Base-by-base conservation (phyloP, 2,329 filamentous ascomycete species). In the Cadophora malorum region DNA sequence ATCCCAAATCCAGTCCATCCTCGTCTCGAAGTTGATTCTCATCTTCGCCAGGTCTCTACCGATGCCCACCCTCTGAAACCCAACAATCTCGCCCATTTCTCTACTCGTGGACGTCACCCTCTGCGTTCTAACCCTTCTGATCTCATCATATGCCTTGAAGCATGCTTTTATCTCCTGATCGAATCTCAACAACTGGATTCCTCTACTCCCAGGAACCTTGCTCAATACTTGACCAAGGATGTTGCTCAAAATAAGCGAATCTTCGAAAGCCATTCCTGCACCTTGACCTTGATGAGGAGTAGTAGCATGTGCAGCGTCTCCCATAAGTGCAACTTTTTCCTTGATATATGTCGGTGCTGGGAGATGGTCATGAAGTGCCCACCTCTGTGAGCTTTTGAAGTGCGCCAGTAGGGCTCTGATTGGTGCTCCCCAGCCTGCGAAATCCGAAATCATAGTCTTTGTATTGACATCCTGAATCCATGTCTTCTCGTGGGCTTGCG, bases 221-320 rank as follows among this genome's bases (percentile, higher is more conserved):
- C n/a, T 49, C 25, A 23, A 8, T 19, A 62, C 28, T 3, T 65
- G 9, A n/a, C 63, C 63, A 9, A 59, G 23, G 14, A 65, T 47
- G 16, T 45, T 45, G 25, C 66, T 1, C 4, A 80, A 60, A 0
- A 76, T 74, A 0, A 73, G 77, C 0, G 77, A 78, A 66, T 81
- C 78, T 67, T 80, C 79, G 35, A 80, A 76, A 14, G 78, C 79
- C 75, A 77, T 76, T 61, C 77, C 79, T 14, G 88, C 88, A 3
- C 89, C 89, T 75, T 91, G 88, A 63, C 86, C 87, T 8, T 87
- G 83, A 45, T 86, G 83, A 0, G 87, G 88, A 0, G 86, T 84
- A 45, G 84, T 85, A 0, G 86, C 86, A 74, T 90, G 88, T 0
- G 87, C 88, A 0, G 88, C 86, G 72, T 90, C 88, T 6, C 88